A percentile compares a stretch with the other conserved stretches of the same genome.
These are phyloP conservation scores for Rosa rugosa DNA, from an alignment of 306 rosid species.

Conservation along the genomic window DNA sequence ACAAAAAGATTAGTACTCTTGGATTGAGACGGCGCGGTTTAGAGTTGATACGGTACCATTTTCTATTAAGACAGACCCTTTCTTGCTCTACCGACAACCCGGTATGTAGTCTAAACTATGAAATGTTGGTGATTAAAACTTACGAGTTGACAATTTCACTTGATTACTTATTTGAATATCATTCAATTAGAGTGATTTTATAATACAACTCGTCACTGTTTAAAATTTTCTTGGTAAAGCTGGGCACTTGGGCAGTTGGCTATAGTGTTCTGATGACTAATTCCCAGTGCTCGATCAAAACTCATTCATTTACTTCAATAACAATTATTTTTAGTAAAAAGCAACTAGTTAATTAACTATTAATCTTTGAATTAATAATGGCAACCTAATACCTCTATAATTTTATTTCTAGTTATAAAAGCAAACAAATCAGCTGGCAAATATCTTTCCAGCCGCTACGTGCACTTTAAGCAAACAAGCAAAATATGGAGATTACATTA, in stretches of 20 bases:
- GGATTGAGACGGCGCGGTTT: too few species aligned
- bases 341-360: background rate
- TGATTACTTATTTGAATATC: background rate
- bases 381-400: background rate
- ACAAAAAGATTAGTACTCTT: too few species aligned
- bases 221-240: background rate
- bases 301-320: background rate
- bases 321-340: background rate
- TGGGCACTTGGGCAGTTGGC: background rate
- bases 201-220: background rate
- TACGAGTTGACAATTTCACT: background rate
- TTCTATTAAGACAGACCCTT: too few species aligned
- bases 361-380: background rate
- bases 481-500: background rate
- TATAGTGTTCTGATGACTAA: background rate
- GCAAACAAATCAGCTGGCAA: conserved; percentile 21
- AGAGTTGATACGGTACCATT: too few species aligned
- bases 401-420: too few species aligned
- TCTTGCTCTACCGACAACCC: background rate
- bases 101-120: background rate
- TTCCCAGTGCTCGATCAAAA: background rate
- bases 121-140: background rate
- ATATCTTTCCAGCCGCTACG: conserved; percentile 33
- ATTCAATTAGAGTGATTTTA: background rate
- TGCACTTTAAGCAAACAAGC: conserved; percentile 6